Base-by-base conservation (phyloP, 169 alveolate genomes). In the Babesia ovis region DNA sequence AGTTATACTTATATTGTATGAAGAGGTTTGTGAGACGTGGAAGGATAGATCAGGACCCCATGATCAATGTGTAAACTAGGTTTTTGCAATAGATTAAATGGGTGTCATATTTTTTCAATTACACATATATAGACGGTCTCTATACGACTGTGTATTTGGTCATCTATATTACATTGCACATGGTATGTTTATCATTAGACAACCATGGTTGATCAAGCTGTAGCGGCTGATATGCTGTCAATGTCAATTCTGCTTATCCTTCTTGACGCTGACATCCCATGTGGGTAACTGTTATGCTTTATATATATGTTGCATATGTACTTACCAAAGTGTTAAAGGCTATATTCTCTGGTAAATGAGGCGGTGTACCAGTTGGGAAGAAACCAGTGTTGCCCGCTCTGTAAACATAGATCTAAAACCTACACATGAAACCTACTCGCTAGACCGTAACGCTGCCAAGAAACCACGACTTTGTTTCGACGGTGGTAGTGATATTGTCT, bases 251-350 rank as follows among this genome's bases (percentile, higher is more conserved):
- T 42, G 18, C 50, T 66, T 25, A 34, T 75, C 71, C 31, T 68
- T 73, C 60, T 51, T 68, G 20, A 68, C 46, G 1, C 54, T 25
- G 18, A 77, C 41, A 57, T 77, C 86, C 86, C 86, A 77, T 35
- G 70, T 60, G 3, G 86, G 86, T n/a, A 77, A 61, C 86, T 77
- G 66, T 9, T n/a, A 31, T 20, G 29, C 12, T 1, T 64, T 20
- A 64, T 18, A 4, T 20, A 1, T 29, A 29, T 1, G 14, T 5
- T 20, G 27, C 37, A 27, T 16, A 4, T 4, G 6, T 6, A 16
- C 74, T 32, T 70, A 80, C 88, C 83, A 80, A 45, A 16, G 88
- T 80, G 79, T 80, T 80, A 41, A 80, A 57, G 20, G 76, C 35
- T 20, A 70, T 50, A 74, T 64, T 70, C 22, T 80, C 88, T 18